Percentiles rank a stretch among this genome's conserved stretches.
phyloP scores from a whole-genome alignment of 345 rosid species.

The Acer campestre region DNA sequence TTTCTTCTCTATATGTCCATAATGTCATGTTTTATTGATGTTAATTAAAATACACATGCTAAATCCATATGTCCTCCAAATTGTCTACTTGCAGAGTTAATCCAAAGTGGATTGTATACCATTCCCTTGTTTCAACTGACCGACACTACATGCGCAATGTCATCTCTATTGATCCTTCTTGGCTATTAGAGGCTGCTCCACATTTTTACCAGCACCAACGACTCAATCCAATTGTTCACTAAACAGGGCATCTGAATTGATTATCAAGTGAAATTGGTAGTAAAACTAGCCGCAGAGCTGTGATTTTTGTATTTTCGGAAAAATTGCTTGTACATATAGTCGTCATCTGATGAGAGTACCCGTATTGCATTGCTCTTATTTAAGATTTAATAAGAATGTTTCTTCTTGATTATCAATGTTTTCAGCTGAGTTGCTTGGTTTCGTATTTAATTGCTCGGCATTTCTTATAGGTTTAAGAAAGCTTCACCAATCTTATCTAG shows the following conservation, averaged over 20 bases:
- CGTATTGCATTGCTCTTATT: not conserved
- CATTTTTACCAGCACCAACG: slow-evolving; percentile 68
- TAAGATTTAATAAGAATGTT: not conserved
- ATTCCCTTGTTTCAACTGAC: slow-evolving; percentile 85
- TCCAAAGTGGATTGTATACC: slow-evolving; percentile 89
- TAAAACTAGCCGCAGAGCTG: not conserved
- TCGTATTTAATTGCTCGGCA: not conserved
- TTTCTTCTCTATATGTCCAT: not conserved
- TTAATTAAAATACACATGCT: not conserved
- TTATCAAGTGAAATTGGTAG: not conserved
- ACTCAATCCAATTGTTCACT: slow-evolving; percentile 30
- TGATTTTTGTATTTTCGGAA: not conserved
- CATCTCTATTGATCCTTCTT: slow-evolving; percentile 71
- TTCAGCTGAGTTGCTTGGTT: not conserved
- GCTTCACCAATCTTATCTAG: not conserved
- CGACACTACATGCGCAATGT: slow-evolving; percentile 88
- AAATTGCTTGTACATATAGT: not conserved
- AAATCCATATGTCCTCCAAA: not conserved
- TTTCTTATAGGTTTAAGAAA: not conserved
- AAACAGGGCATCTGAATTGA: slow-evolving; percentile 1
- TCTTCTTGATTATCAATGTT: not conserved
- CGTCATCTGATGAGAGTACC: not conserved
- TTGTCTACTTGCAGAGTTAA: slow-evolving; percentile 64
- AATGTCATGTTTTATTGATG: not conserved
- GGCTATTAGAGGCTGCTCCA: slow-evolving; percentile 84